A percentile compares a stretch with the other conserved stretches of the same genome.
Evolutionary conservation across 1,284 basidiomycete genomes (phyloP).

Genomic region (Sporisorium scitamineum): DNA sequence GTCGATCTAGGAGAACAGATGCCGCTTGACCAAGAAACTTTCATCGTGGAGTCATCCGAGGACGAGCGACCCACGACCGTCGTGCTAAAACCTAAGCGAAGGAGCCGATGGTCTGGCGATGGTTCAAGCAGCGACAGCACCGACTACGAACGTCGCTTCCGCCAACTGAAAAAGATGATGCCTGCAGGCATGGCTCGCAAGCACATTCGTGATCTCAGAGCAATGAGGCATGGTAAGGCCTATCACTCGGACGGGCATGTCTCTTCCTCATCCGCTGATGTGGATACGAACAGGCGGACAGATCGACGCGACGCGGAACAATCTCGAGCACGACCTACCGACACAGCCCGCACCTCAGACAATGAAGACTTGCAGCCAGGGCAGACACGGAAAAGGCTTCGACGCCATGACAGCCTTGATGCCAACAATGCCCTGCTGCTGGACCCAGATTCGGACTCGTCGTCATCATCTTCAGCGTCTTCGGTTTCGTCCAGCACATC

Average conservation of each 20-base stretch:
- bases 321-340: background rate
- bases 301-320: background rate
- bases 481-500: conserved; percentile 16
- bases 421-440: conserved; percentile 38
- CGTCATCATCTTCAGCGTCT: conserved; percentile 24
- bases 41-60: conserved; percentile 36
- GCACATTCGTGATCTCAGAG: conserved; percentile 64
- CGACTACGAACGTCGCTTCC: conserved; percentile 65
- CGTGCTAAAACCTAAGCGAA: conserved; percentile 16
- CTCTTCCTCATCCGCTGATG: conserved; percentile 40
- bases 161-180: conserved; percentile 66
- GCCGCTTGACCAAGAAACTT: background rate
- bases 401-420: conserved; percentile 34
- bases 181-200: conserved; percentile 62
- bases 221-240: conserved; percentile 65
- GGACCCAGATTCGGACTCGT: conserved; percentile 46
- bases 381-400: conserved; percentile 48
- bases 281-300: background rate
- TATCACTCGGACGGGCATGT: conserved; percentile 58
- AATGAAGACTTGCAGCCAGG: conserved; percentile 49
- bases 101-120: conserved; percentile 48
- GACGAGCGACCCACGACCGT: conserved; percentile 26
- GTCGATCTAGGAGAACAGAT: too few species aligned
- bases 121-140: conserved; percentile 53
- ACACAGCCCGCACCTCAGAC: conserved; percentile 3